Conservation (phyloP, 2,329 filamentous ascomycete species). For the Ophiostoma australiae region DNA sequence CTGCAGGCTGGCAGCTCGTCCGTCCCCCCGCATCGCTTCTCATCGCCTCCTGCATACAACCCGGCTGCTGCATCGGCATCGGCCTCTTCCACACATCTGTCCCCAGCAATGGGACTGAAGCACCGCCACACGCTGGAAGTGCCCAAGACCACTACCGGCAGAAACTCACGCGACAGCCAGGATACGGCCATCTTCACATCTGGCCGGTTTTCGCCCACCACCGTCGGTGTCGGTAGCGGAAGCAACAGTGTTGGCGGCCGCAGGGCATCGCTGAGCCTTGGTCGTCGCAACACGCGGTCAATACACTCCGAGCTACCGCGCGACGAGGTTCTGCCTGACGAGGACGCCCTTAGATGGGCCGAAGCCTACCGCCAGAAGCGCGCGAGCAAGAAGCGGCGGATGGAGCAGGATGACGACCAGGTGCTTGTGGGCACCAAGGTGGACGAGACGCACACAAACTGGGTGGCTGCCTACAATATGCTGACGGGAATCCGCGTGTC, state of each 20-base stretch:
- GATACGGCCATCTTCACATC: conserved; percentile 57
- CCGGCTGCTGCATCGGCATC: conserved; percentile 34
- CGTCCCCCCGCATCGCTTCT: conserved; percentile 52
- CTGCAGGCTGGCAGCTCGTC: conserved; percentile 6
- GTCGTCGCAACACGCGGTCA: conserved; percentile 74
- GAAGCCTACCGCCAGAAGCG: conserved; percentile 89
- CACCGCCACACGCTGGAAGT: conserved; percentile 88
- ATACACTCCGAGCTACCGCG: conserved; percentile 77
- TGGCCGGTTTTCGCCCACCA: conserved; percentile 73
- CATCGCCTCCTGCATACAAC: conserved; percentile 57
- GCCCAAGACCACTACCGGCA: conserved; percentile 57
- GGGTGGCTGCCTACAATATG: conserved; percentile 99
- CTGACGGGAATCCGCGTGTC: conserved; percentile 96
- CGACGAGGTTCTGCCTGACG: conserved; percentile 80
- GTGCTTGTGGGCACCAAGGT: conserved; percentile 96
- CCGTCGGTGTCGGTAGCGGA: conserved; percentile 49
- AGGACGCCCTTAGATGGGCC: conserved; percentile 86
- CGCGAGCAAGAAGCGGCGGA: conserved; percentile 76
- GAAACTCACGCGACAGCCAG: conserved; percentile 67
- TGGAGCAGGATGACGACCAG: conserved; percentile 84
- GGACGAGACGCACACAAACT: conserved; percentile 94
- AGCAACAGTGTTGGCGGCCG: conserved; percentile 47
- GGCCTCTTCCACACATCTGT: conserved; percentile 45
- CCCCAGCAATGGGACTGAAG: conserved; percentile 56
- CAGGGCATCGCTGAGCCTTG: conserved; percentile 77